phyloP scores from a whole-genome alignment of 805 yeast genomes.

The Ogataea dorogensis region DNA sequence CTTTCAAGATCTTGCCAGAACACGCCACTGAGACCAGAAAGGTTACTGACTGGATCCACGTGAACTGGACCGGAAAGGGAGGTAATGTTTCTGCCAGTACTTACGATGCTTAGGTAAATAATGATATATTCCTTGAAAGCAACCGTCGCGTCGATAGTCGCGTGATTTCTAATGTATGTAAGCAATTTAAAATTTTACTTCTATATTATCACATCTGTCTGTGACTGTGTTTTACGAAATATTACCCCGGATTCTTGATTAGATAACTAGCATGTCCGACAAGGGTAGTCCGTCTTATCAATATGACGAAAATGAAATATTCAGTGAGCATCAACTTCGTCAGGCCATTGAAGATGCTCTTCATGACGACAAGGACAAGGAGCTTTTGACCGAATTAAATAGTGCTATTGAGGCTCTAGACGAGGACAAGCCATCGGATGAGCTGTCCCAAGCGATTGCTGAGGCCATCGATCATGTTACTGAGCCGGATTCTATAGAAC shows the following conservation, averaged over 20 bases:
- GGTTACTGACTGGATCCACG: slow-evolving; percentile 80
- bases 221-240: slow-evolving; percentile 27
- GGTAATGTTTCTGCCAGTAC: slow-evolving; percentile 96
- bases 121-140: slow-evolving; percentile 6
- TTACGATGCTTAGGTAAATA: slow-evolving; percentile 72
- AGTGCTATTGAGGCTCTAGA: slow-evolving; percentile 28
- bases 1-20: slow-evolving; percentile 93
- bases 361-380: slow-evolving; percentile 17
- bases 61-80: slow-evolving; percentile 99
- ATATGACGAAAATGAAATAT: slow-evolving; percentile 16
- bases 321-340: slow-evolving; percentile 15
- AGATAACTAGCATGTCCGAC: slow-evolving; percentile 18
- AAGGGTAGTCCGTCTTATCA: slow-evolving; percentile 13
- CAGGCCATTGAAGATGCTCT: slow-evolving; percentile 18
- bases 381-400: slow-evolving; percentile 23
- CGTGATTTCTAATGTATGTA: no score
- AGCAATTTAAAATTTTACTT: slow-evolving; percentile 5
- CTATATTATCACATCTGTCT: slow-evolving; percentile 6
- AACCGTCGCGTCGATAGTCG: slow-evolving; percentile 9
- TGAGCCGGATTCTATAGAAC: slow-evolving; percentile 4
- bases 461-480: slow-evolving; percentile 23
- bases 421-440: slow-evolving; percentile 11
- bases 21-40: slow-evolving; percentile 73
- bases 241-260: slow-evolving; percentile 24
- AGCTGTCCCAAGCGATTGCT: slow-evolving; percentile 25